These are phyloP conservation scores for Cucurbita maxima DNA, from an alignment of 306 rosid species.

Conservation along the genomic window DNA sequence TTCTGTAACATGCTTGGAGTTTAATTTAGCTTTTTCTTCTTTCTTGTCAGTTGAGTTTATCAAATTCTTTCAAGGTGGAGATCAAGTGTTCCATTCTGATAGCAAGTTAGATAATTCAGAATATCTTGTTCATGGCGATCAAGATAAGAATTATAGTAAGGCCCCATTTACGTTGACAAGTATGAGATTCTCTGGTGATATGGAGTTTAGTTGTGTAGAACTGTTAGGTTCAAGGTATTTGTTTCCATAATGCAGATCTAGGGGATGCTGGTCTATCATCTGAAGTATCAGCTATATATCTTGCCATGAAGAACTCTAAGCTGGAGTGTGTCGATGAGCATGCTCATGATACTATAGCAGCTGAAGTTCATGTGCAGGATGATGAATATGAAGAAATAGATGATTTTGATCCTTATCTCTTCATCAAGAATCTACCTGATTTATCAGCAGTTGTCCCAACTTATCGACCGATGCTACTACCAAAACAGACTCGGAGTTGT, in stretches of 20 bases:
- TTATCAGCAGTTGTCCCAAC: conserved; percentile 84
- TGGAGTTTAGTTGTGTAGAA: not conserved
- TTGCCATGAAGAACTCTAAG: conserved; percentile 75
- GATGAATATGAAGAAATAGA: conserved; percentile 70
- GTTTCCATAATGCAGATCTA: conserved; percentile 39
- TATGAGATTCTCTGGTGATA: conserved; percentile 15
- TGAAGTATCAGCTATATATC: conserved; percentile 73
- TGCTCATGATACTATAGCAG: conserved; percentile 69
- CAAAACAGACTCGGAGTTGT: conserved; percentile 96
- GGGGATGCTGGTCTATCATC: conserved; percentile 46
- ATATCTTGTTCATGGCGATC: conserved; percentile 26
- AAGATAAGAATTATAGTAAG: conserved; percentile 16
- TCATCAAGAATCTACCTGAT: conserved; percentile 87
- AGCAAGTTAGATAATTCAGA: conserved; percentile 17
- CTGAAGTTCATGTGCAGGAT: conserved; percentile 57
- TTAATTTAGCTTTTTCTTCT: not conserved
- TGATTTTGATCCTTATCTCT: conserved; percentile 86
- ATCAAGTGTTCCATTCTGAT: conserved; percentile 29
- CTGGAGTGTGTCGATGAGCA: conserved; percentile 86
- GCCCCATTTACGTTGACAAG: conserved; percentile 4
- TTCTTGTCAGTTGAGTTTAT: conserved; percentile 49
- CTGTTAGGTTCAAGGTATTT: conserved; percentile 7
- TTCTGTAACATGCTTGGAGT: not conserved
- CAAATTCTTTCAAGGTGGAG: conserved; percentile 51
- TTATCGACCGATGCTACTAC: conserved; percentile 71